phyloP scores from a whole-genome alignment of 2,329 filamentous ascomycete species.

The Aspergillus pseudoterreus region DNA sequence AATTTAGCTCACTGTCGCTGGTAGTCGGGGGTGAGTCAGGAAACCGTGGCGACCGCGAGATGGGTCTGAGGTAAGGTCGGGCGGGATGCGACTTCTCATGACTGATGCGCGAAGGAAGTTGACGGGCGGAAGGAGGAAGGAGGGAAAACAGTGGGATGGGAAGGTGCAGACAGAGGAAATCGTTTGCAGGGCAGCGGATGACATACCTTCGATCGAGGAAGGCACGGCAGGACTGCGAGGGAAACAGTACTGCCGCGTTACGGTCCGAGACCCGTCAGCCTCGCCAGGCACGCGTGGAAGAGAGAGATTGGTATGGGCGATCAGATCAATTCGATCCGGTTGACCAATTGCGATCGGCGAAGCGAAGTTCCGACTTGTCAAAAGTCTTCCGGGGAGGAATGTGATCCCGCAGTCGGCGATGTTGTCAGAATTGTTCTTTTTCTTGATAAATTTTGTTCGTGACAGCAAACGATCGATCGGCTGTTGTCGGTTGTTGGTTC shows the following conservation, averaged over 20 bases:
- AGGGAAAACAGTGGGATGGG: constrained; percentile 30
- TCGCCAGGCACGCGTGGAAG: constrained; percentile 16
- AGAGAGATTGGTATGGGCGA: constrained; percentile 8
- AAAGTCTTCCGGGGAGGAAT: constrained; percentile 21
- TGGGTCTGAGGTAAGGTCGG: constrained; percentile 40
- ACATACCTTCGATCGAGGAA: constrained; percentile 49
- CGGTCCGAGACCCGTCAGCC: constrained; percentile 19
- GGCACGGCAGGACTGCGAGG: constrained; percentile 17
- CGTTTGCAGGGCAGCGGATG: constrained; percentile 58
- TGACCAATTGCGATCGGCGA: constrained; percentile 23
- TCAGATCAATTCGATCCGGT: constrained; percentile 12
- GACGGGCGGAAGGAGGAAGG: constrained; percentile 42
- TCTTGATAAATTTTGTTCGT: constrained; percentile 5
- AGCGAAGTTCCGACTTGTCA: constrained; percentile 17
- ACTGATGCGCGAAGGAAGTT: constrained; percentile 44
- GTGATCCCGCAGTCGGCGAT: constrained; percentile 6
- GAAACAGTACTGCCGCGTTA: constrained; percentile 19
- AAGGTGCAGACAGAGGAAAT: constrained; percentile 52
- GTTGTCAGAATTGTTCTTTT: constrained; percentile 11
- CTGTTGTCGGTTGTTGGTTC: constrained; percentile 12
- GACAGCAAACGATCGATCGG: constrained; percentile 9
- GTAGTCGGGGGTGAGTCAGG: constrained; percentile 12
- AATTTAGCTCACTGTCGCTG: constrained; percentile 20
- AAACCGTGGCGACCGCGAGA: constrained; percentile 31
- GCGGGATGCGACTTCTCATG: constrained; percentile 49